These are phyloP conservation scores for Kluyveromyces nonfermentans DNA, from an alignment of 805 yeast genomes.

Conservation along the genomic window DNA sequence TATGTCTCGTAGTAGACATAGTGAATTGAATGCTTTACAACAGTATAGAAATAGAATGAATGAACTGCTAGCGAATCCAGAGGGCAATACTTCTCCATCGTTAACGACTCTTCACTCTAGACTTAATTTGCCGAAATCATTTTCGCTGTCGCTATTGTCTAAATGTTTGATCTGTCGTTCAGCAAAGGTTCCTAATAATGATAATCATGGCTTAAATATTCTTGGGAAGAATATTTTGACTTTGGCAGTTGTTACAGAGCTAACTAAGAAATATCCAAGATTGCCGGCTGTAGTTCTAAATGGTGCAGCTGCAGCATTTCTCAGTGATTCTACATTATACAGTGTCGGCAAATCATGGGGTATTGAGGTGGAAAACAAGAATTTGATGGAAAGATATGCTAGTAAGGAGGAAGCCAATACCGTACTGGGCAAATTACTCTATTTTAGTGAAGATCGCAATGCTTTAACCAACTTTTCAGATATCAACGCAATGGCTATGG, in stretches of 20 bases:
- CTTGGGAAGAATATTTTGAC: conserved; percentile 74
- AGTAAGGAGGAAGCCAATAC: conserved; percentile 59
- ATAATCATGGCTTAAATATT: conserved; percentile 70
- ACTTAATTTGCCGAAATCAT: conserved; percentile 49
- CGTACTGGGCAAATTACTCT: conserved; percentile 64
- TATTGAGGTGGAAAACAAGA: conserved; percentile 61
- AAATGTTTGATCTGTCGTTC: conserved; percentile 63
- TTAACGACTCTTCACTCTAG: conserved; percentile 73
- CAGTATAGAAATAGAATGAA: conserved; percentile 13
- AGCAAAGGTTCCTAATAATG: conserved; percentile 34
- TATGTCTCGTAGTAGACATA: not conserved
- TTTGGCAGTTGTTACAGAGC: conserved; percentile 64
- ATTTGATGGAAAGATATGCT: conserved; percentile 56
- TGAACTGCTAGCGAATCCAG: conserved; percentile 38
- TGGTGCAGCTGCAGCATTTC: conserved; percentile 66
- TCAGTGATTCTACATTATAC: conserved; percentile 56
- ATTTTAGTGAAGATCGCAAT: conserved; percentile 16
- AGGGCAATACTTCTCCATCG: conserved; percentile 49
- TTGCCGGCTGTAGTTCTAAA: conserved; percentile 72
- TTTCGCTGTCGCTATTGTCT: conserved; percentile 59
- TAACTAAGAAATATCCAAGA: conserved; percentile 76
- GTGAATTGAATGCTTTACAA: not conserved
- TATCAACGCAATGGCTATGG: conserved; percentile 42
- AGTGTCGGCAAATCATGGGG: conserved; percentile 80
- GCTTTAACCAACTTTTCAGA: conserved; percentile 21